Conservation (phyloP, 1,139 yeast species). For the Yamadazyma pseudoaaseri region DNA sequence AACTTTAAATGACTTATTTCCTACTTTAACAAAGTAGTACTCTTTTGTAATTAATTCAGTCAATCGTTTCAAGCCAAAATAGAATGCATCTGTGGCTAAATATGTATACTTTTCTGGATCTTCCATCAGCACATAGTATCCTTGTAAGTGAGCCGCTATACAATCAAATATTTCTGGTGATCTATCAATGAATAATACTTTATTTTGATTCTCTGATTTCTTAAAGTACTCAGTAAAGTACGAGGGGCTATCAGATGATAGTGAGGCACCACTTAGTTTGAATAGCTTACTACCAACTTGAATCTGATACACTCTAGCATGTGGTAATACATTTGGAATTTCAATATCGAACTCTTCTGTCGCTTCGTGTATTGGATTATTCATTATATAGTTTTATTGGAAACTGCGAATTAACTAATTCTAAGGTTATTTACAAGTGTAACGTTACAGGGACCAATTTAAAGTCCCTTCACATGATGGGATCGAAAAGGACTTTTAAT, state of each 20-base stretch:
- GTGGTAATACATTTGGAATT: constrained; percentile 61
- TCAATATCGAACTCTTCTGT: constrained; percentile 40
- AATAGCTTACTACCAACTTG: constrained; percentile 69
- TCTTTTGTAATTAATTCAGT: constrained; percentile 48
- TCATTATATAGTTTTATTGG: constrained; percentile 1
- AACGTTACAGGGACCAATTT: too few relatives aligned
- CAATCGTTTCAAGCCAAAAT: constrained; percentile 64
- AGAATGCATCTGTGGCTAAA: constrained; percentile 70
- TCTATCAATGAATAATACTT: constrained; percentile 69
- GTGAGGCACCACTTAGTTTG: constrained; percentile 73
- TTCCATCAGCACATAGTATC: constrained; percentile 58
- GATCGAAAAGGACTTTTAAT: constrained; percentile 34
- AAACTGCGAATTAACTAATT: neutral
- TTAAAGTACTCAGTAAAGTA: constrained; percentile 54
- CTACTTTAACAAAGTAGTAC: constrained; percentile 58
- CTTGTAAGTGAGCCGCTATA: constrained; percentile 74
- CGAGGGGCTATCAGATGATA: constrained; percentile 76
- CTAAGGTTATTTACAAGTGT: too few relatives aligned
- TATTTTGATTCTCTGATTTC: constrained; percentile 34
- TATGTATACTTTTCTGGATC: constrained; percentile 61
- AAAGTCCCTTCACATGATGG: too few relatives aligned
- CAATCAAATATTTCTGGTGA: constrained; percentile 68
- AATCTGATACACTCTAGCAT: constrained; percentile 63
- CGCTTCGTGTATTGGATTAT: constrained; percentile 9
- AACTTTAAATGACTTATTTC: constrained; percentile 59